Conservation (phyloP, 1,284 basidiomycete species). For the Neolentinus lepideus region DNA sequence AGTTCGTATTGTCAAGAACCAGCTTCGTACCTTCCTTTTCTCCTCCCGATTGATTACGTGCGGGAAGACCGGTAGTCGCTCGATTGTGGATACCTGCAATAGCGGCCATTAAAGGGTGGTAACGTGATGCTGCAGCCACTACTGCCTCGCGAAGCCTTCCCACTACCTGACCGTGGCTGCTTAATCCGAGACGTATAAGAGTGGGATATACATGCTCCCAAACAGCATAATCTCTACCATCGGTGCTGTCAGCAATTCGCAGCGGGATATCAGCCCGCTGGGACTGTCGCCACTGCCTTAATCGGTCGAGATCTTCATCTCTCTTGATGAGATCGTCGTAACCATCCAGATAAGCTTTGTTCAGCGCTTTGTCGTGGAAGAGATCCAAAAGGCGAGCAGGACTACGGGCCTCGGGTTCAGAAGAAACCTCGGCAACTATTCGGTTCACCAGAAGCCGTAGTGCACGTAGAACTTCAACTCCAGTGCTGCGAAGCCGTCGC, state of each 20-base stretch:
- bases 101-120: constrained; percentile 60
- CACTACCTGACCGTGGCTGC: constrained; percentile 15
- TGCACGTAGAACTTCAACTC: constrained; percentile 53
- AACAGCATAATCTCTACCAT: constrained; percentile 55
- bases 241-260: constrained; percentile 59
- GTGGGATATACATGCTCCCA: constrained; percentile 68
- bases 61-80: constrained; percentile 17
- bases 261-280: constrained; percentile 45
- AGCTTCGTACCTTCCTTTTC: constrained; percentile 46
- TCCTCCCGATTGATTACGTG: constrained; percentile 26
- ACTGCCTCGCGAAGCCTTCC: constrained; percentile 53
- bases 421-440: constrained; percentile 26
- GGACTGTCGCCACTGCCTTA: constrained; percentile 57
- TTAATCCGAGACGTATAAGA: constrained; percentile 32
- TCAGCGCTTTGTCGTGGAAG: constrained; percentile 37
- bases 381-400: constrained; percentile 39
- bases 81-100: constrained; percentile 34
- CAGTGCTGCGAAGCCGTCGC: constrained; percentile 41
- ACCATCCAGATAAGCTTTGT: constrained; percentile 45
- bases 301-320: constrained; percentile 40
- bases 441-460: constrained; percentile 39
- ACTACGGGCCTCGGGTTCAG: constrained; percentile 18
- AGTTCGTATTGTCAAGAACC: constrained; percentile 54
- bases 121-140: constrained; percentile 57
- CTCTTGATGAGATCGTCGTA: constrained; percentile 61